Evolutionary conservation across 495 filamentous ascomycete species (phyloP).

Genomic region (Achaetomiella virescens): DNA sequence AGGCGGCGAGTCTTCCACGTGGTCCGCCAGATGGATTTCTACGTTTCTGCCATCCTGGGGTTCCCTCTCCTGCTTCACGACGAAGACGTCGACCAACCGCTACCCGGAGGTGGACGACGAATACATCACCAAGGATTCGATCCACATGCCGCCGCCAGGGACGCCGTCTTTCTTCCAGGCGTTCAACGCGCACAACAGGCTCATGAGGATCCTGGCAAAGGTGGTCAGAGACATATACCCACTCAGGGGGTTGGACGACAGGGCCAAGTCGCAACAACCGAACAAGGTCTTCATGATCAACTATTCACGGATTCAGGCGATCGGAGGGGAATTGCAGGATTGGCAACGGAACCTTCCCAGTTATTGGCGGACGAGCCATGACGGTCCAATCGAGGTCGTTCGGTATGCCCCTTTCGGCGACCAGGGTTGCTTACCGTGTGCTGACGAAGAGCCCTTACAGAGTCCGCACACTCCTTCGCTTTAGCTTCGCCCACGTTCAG

Average conservation of each 20-base stretch:
- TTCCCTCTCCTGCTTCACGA: slow-evolving; percentile 77
- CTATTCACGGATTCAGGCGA: slow-evolving; percentile 81
- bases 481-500: slow-evolving; percentile 86
- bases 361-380: slow-evolving; percentile 66
- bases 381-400: slow-evolving; percentile 64
- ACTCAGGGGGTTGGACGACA: slow-evolving; percentile 63
- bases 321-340: slow-evolving; percentile 74
- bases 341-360: slow-evolving; percentile 80
- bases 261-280: slow-evolving; percentile 35
- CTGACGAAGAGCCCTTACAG: slow-evolving; percentile 34
- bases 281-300: slow-evolving; percentile 69
- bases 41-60: slow-evolving; percentile 82
- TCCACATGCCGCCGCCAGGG: slow-evolving; percentile 68
- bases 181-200: slow-evolving; percentile 74
- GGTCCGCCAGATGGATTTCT: slow-evolving; percentile 88
- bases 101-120: slow-evolving; percentile 86
- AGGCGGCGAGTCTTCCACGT: slow-evolving; percentile 86
- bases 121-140: slow-evolving; percentile 72
- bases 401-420: slow-evolving; percentile 47
- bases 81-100: slow-evolving; percentile 88
- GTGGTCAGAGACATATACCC: slow-evolving; percentile 89
- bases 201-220: slow-evolving; percentile 75
- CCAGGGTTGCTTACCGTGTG: background rate
- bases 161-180: slow-evolving; percentile 69
- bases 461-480: slow-evolving; percentile 77